Percentiles rank a stretch among this genome's conserved stretches.
Evolutionary conservation across 345 rosid genomes (phyloP).

Genomic region (Eucalyptus pauciflora): DNA sequence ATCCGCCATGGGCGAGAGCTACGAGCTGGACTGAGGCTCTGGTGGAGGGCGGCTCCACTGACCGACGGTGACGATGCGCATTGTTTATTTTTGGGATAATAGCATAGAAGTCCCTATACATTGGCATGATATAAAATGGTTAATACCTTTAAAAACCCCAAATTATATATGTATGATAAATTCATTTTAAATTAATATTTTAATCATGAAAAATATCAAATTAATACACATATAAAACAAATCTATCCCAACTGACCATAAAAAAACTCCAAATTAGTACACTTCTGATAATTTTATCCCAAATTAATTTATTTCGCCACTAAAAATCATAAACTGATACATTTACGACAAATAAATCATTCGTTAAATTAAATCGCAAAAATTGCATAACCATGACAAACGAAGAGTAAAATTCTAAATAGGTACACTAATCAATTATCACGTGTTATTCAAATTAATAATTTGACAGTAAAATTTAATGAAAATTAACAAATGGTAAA

Average conservation of each 20-base stretch:
- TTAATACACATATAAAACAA: rapidly evolving
- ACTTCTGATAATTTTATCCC: too few relatives aligned
- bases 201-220: too few relatives aligned
- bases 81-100: neutral
- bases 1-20: neutral
- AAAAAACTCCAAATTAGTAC: rapidly evolving
- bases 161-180: too few relatives aligned
- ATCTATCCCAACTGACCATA: rapidly evolving
- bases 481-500: too few relatives aligned
- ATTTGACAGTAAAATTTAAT: too few relatives aligned
- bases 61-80: neutral
- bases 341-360: rapidly evolving
- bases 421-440: rapidly evolving
- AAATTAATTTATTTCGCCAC: too few relatives aligned
- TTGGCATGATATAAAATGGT: neutral
- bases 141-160: too few relatives aligned
- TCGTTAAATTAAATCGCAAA: too few relatives aligned
- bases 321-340: rapidly evolving
- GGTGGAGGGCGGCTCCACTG: neutral
- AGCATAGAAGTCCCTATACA: neutral
- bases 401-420: too few relatives aligned
- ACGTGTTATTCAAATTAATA: too few relatives aligned
- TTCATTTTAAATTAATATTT: too few relatives aligned
- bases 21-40: neutral
- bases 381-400: too few relatives aligned